Percentiles rank a stretch among this genome's conserved stretches.
Conservation (phyloP, 2,329 filamentous ascomycete genomes). For the Arachnopeziza araneosa region DNA sequence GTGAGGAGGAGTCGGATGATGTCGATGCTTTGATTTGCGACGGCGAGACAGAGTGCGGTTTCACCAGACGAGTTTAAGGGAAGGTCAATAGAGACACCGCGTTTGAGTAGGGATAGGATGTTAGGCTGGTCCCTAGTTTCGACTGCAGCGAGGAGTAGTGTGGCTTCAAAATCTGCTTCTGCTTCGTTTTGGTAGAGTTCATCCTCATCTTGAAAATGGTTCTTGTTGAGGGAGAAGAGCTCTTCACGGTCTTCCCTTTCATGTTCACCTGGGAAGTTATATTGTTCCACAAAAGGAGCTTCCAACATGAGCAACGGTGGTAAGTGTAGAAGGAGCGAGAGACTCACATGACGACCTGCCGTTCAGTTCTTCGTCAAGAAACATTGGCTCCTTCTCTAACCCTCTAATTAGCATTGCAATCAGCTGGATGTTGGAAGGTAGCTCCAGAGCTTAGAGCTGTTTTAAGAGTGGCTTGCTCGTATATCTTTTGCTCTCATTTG, state of each 20-base stretch:
- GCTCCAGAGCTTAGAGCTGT: too few relatives aligned
- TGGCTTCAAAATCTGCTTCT: neutral
- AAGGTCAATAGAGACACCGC: neutral
- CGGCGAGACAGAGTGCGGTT: constrained; percentile 30
- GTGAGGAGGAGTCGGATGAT: constrained; percentile 31
- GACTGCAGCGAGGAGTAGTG: neutral
- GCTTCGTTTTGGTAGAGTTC: neutral
- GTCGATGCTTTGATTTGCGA: constrained; percentile 49
- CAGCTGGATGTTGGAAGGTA: too few relatives aligned
- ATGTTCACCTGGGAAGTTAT: neutral
- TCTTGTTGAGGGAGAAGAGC: neutral
- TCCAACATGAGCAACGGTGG: neutral
- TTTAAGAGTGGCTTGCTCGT: too few relatives aligned
- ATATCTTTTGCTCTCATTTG: too few relatives aligned
- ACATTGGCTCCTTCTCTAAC: neutral
- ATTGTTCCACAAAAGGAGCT: neutral
- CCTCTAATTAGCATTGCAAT: too few relatives aligned
- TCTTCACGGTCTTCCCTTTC: neutral
- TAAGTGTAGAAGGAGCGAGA: neutral
- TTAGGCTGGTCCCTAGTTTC: neutral
- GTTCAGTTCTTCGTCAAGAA: neutral
- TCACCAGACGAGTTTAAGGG: neutral
- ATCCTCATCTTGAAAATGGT: neutral
- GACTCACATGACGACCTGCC: neutral
- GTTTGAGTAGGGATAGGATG: neutral